These are phyloP conservation scores for Pinguiococcus pyrenoidosus DNA, from an alignment of 108 stramenopile genomes.

Conservation along the genomic window DNA sequence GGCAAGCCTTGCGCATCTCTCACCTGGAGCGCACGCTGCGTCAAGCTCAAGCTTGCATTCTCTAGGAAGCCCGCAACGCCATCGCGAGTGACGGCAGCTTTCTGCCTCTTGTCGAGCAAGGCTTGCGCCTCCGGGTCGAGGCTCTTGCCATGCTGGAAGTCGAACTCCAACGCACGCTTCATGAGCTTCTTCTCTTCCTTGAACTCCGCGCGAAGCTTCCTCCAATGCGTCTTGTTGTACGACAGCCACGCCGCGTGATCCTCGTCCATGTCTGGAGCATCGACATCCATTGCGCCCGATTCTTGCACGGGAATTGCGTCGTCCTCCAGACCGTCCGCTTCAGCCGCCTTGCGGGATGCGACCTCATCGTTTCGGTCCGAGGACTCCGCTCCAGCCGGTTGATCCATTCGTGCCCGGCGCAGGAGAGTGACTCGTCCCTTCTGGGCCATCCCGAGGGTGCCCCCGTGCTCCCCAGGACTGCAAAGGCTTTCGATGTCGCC, in stretches of 20 bases:
- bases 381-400: no score
- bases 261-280: constrained; percentile 1
- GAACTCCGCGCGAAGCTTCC: constrained; percentile 40
- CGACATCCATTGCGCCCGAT: neutral
- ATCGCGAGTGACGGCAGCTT: constrained; percentile 24
- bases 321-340: neutral
- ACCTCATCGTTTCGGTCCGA: no score
- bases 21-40: no score
- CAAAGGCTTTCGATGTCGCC: neutral
- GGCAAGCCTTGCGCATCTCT: no score
- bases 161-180: constrained; percentile 20
- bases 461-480: no score
- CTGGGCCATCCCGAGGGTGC: no score
- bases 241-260: constrained; percentile 61
- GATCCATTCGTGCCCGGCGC: no score
- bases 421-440: no score
- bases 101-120: constrained; percentile 11
- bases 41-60: neutral
- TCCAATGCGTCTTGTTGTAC: constrained; percentile 71
- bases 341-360: no score
- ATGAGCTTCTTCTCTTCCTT: constrained; percentile 20
- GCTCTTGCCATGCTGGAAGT: neutral
- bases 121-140: neutral
- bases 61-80: constrained; percentile 22
- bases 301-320: neutral